These are phyloP conservation scores for Xylaria curta DNA, from an alignment of 495 filamentous ascomycete genomes.

Conservation along the genomic window DNA sequence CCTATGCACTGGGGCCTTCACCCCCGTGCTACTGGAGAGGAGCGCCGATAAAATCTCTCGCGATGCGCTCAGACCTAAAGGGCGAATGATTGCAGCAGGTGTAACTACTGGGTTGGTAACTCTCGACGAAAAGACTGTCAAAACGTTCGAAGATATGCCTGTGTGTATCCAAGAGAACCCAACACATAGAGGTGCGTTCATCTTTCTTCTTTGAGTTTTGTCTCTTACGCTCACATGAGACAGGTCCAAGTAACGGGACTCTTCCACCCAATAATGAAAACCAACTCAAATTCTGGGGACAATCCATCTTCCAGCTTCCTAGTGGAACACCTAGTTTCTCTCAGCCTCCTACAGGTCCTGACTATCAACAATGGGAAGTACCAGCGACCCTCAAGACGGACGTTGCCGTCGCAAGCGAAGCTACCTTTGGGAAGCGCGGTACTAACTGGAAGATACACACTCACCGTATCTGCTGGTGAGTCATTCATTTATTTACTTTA, in stretches of 20 bases:
- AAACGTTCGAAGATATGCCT: slow-evolving; percentile 42
- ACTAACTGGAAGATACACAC: slow-evolving; percentile 31
- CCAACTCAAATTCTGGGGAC: slow-evolving; percentile 60
- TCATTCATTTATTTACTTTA: background rate
- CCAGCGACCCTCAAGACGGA: slow-evolving; percentile 41
- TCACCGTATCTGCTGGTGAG: slow-evolving; percentile 49
- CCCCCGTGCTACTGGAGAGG: slow-evolving; percentile 63
- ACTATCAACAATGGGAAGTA: slow-evolving; percentile 59
- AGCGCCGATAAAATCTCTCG: slow-evolving; percentile 51
- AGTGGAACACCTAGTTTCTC: slow-evolving; percentile 54
- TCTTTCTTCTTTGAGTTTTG: background rate
- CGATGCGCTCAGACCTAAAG: slow-evolving; percentile 54
- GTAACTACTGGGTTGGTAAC: slow-evolving; percentile 57
- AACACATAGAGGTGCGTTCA: slow-evolving; percentile 27
- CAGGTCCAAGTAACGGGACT: slow-evolving; percentile 40
- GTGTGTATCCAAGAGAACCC: slow-evolving; percentile 45
- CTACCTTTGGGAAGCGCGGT: slow-evolving; percentile 34
- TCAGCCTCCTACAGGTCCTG: slow-evolving; percentile 49
- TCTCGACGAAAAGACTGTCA: slow-evolving; percentile 38
- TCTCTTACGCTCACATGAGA: background rate
- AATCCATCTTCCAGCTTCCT: slow-evolving; percentile 60
- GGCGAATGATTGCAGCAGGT: slow-evolving; percentile 61
- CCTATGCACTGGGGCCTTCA: slow-evolving; percentile 65
- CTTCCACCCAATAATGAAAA: slow-evolving; percentile 47
- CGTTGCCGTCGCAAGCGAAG: slow-evolving; percentile 35